phyloP scores from a whole-genome alignment of 371 early-diverging fungal species.

The Mortierella sp. region DNA sequence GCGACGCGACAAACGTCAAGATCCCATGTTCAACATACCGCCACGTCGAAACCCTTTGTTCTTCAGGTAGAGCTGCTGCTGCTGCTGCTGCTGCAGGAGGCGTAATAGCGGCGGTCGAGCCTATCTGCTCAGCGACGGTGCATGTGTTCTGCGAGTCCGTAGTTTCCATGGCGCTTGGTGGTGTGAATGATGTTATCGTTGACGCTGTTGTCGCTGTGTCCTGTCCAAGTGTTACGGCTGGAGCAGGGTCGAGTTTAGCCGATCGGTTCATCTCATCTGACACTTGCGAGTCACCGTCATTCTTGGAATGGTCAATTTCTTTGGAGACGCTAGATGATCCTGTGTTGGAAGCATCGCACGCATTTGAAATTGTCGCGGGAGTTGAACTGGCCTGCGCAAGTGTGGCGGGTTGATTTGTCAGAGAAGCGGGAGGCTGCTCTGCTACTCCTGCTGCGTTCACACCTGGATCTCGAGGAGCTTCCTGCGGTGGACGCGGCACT shows the following conservation, averaged over 20 bases:
- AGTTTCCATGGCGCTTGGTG: background rate
- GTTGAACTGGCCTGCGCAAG: background rate
- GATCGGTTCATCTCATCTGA: background rate
- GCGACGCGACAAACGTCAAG: constrained; percentile 22
- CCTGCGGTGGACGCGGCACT: constrained; percentile 18
- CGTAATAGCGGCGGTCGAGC: background rate
- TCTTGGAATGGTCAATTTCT: background rate
- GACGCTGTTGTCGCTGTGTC: background rate
- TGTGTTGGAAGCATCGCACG: background rate
- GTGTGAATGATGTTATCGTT: background rate
- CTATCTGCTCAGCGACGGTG: background rate
- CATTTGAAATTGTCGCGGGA: background rate
- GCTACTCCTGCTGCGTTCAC: constrained; percentile 1
- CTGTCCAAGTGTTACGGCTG: background rate
- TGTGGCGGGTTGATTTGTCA: background rate
- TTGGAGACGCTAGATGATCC: background rate
- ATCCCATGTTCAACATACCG: constrained; percentile 20
- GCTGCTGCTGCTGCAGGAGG: background rate
- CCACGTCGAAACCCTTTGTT: constrained; percentile 15
- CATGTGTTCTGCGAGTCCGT: background rate
- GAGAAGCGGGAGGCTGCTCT: background rate
- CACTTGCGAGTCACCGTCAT: background rate
- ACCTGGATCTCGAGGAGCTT: constrained; percentile 5
- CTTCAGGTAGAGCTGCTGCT: background rate
- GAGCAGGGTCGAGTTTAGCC: background rate